Percentiles rank a stretch among this genome's conserved stretches.
phyloP scores from a whole-genome alignment of 1,284 basidiomycete genomes.

The Leccinum cinnamomeum region DNA sequence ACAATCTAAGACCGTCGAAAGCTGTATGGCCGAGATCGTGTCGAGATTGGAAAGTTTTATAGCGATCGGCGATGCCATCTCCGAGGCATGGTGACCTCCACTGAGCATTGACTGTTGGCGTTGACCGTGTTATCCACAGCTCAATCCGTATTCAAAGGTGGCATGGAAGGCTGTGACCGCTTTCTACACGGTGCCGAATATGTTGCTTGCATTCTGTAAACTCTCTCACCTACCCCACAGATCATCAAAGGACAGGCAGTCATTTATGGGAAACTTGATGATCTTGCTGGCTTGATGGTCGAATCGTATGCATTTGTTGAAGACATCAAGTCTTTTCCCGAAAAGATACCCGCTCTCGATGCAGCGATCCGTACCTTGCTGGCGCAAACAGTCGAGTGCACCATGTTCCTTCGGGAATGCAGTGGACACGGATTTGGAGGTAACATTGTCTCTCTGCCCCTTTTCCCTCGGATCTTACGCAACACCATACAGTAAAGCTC shows the following conservation, averaged over 20 bases:
- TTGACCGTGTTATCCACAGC: conserved; percentile 5
- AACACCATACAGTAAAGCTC: conserved; percentile 15
- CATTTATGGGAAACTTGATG: conserved; percentile 24
- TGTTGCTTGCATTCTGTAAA: background rate
- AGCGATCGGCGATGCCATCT: conserved; percentile 21
- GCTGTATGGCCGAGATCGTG: conserved; percentile 26
- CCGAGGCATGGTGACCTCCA: conserved; percentile 17
- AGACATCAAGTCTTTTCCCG: conserved; percentile 27
- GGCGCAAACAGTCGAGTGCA: conserved; percentile 37
- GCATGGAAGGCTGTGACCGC: conserved; percentile 29
- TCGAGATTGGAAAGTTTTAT: conserved; percentile 28
- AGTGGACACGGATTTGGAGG: conserved; percentile 34
- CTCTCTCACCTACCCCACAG: conserved; percentile 21
- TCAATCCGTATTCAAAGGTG: conserved; percentile 28
- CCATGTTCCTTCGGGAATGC: conserved; percentile 36
- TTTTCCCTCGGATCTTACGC: background rate
- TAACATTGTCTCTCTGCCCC: conserved; percentile 7
- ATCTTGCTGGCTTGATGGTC: conserved; percentile 30
- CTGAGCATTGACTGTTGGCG: background rate
- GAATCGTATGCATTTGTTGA: conserved; percentile 36
- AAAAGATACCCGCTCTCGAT: conserved; percentile 31
- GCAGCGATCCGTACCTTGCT: conserved; percentile 28
- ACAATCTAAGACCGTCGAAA: conserved; percentile 8
- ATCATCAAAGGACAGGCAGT: conserved; percentile 31
- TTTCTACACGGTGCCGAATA: conserved; percentile 28